These are phyloP conservation scores for Quercus bicolor DNA, from an alignment of 306 rosid species.

Conservation along the genomic window DNA sequence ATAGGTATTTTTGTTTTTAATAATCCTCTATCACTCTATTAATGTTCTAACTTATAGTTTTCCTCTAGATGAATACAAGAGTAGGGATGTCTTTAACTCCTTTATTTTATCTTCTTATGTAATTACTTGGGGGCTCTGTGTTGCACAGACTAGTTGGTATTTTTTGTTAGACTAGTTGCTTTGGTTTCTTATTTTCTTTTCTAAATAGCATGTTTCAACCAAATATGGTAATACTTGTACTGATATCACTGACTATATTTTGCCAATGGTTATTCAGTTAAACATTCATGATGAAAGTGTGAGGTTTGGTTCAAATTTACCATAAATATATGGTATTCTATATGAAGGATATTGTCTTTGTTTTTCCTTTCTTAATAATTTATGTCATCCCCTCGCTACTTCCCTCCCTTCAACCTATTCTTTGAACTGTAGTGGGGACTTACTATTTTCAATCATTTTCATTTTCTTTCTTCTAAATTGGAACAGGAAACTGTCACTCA, in stretches of 20 bases:
- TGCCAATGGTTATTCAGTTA: not conserved
- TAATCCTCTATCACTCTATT: not conserved
- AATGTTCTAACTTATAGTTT: not conserved
- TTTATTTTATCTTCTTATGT: not conserved
- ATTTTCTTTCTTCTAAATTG: conserved; percentile 19
- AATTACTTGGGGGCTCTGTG: not conserved
- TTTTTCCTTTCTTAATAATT: not conserved
- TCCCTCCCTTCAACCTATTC: not conserved
- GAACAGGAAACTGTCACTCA: conserved; percentile 86
- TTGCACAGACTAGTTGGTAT: not conserved
- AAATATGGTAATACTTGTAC: not conserved
- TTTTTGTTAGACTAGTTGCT: not conserved
- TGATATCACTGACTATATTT: not conserved
- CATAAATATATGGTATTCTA: not conserved
- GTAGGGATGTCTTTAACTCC: not conserved
- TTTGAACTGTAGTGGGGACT: not conserved
- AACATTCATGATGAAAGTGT: not conserved
- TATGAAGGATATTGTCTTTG: not conserved
- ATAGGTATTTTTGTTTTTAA: conserved; percentile 47
- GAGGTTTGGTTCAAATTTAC: not conserved
- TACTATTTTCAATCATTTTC: conserved; percentile 1
- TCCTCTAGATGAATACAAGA: not conserved
- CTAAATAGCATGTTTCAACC: not conserved
- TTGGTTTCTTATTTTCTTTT: not conserved
- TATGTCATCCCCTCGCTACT: not conserved